Evolutionary conservation across 768 basidiomycete genomes (phyloP).

Genomic region (Infundibulicybe gibba): DNA sequence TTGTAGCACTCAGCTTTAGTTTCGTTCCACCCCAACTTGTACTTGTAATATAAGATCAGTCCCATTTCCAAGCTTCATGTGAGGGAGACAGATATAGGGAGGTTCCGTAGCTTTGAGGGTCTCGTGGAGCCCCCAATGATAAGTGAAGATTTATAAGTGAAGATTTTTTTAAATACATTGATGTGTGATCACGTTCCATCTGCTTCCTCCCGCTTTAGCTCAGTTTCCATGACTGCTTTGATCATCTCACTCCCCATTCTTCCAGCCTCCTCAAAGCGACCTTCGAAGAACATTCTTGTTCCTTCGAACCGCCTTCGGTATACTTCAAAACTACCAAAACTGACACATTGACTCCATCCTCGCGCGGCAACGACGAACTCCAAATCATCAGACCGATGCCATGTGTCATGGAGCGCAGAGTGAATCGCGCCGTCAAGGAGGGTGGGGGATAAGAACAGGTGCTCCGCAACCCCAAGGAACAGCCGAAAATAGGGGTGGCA

Average conservation of each 20-base stretch:
- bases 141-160: too few relatives aligned
- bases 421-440: conserved; percentile 69
- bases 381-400: conserved; percentile 84
- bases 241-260: conserved; percentile 87
- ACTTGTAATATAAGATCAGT: too few relatives aligned
- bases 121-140: too few relatives aligned
- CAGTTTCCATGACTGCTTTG: conserved; percentile 74
- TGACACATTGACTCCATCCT: conserved; percentile 95
- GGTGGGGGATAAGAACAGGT: conserved; percentile 73
- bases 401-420: conserved; percentile 70
- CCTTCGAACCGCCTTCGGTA: conserved; percentile 79
- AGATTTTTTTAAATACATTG: too few relatives aligned
- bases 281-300: conserved; percentile 81
- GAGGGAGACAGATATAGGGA: too few relatives aligned
- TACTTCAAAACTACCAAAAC: conserved; percentile 87
- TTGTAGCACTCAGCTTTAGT: too few relatives aligned
- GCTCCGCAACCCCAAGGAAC: conserved; percentile 96
- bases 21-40: too few relatives aligned
- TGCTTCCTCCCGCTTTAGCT: conserved; percentile 32
- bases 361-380: conserved; percentile 93
- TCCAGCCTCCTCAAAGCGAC: conserved; percentile 82
- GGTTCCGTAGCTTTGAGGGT: too few relatives aligned
- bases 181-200: conserved; percentile 4
- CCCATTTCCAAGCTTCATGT: too few relatives aligned
- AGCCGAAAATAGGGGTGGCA: conserved; percentile 95